phyloP scores from a whole-genome alignment of 352 stramenopile species.

The Phytophthora foliorum region DNA sequence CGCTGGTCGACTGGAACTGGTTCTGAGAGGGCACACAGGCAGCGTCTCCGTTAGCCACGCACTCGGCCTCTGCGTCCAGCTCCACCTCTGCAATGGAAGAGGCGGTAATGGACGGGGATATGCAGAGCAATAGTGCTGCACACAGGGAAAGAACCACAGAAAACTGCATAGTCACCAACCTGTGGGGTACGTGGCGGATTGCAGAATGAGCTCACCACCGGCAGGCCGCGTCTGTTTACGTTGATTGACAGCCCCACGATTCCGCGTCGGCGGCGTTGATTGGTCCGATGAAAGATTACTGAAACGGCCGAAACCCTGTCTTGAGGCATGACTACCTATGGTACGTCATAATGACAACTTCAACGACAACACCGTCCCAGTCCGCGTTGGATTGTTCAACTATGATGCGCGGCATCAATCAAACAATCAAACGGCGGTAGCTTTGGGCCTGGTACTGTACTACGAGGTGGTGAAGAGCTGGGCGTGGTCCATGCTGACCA shows the following conservation, averaged over 20 bases:
- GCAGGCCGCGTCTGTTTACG: slow-evolving; percentile 3
- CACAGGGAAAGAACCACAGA: slow-evolving; percentile 4
- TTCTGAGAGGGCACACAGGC: slow-evolving; percentile 29
- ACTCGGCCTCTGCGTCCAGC: slow-evolving; percentile 26
- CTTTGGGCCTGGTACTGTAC: too few species aligned
- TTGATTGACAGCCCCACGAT: slow-evolving; percentile 4
- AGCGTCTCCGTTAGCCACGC: slow-evolving; percentile 36
- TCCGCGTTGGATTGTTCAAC: neutral
- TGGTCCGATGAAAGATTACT: slow-evolving; percentile 16
- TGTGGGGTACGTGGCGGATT: slow-evolving; percentile 14
- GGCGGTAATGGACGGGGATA: neutral
- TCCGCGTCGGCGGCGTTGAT: neutral
- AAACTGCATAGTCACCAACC: slow-evolving; percentile 22
- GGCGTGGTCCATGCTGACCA: too few species aligned
- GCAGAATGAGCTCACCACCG: slow-evolving; percentile 19
- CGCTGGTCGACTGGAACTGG: slow-evolving; percentile 6
- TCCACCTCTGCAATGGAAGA: slow-evolving; percentile 16
- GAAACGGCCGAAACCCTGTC: neutral
- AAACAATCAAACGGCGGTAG: too few species aligned
- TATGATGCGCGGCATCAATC: neutral
- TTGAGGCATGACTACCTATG: neutral
- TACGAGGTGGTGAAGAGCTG: too few species aligned
- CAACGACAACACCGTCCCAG: neutral
- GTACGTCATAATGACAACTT: neutral
- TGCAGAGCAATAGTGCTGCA: slow-evolving; percentile 2